Conservation (phyloP, 2,329 filamentous ascomycete genomes). For the Didymella pomorum region DNA sequence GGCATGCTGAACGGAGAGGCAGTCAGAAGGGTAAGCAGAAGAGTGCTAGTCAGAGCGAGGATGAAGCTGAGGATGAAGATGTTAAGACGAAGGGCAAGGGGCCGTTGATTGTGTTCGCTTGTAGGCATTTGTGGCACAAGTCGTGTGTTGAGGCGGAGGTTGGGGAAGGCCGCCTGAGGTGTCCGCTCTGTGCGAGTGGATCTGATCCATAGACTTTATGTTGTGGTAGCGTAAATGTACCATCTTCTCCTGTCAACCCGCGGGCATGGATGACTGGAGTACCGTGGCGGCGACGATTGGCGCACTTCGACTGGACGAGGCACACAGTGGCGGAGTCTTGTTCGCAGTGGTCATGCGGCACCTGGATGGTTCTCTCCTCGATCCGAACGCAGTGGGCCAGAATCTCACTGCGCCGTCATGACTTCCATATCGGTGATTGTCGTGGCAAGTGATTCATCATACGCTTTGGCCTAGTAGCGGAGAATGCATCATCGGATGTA, state of each 20-base stretch:
- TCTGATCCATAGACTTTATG: background rate
- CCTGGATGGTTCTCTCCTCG: too few relatives aligned
- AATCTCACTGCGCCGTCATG: too few relatives aligned
- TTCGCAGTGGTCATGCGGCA: too few relatives aligned
- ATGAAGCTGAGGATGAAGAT: slow-evolving; percentile 27
- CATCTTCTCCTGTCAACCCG: background rate
- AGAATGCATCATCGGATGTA: too few relatives aligned
- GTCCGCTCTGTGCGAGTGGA: slow-evolving; percentile 34
- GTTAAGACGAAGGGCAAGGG: slow-evolving; percentile 8
- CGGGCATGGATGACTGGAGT: too few relatives aligned
- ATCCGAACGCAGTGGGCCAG: too few relatives aligned
- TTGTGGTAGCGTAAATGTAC: background rate
- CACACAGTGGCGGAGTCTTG: too few relatives aligned
- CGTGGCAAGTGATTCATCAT: too few relatives aligned
- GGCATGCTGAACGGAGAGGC: slow-evolving; percentile 41
- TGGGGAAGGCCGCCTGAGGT: slow-evolving; percentile 28
- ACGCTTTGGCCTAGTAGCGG: too few relatives aligned
- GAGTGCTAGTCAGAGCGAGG: slow-evolving; percentile 41
- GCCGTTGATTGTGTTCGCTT: slow-evolving; percentile 50
- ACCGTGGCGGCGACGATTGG: too few relatives aligned
- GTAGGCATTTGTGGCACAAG: slow-evolving; percentile 52
- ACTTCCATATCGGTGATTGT: too few relatives aligned
- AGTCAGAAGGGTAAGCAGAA: slow-evolving; percentile 60
- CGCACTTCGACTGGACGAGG: too few relatives aligned
- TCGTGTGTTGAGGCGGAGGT: slow-evolving; percentile 40